Conservation (phyloP, 495 filamentous ascomycete species). For the Annulohypoxylon moriforme region DNA sequence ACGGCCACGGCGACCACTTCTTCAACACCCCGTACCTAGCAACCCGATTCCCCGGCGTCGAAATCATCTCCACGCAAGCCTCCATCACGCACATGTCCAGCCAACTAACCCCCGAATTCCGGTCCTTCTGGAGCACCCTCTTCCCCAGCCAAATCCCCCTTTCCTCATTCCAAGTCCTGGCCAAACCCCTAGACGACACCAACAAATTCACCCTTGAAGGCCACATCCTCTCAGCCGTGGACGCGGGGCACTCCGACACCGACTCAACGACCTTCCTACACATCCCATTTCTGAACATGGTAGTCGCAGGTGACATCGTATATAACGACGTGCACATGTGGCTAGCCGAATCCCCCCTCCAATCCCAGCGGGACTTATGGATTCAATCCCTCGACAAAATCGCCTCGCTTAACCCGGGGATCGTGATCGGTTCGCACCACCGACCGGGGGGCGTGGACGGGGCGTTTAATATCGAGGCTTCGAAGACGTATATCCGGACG, state of each 20-base stretch:
- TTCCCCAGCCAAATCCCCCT: slow-evolving; percentile 41
- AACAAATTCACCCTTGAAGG: slow-evolving; percentile 46
- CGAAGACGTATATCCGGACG: slow-evolving; percentile 46
- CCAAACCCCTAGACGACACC: slow-evolving; percentile 21
- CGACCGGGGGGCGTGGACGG: slow-evolving; percentile 42
- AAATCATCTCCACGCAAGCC: slow-evolving; percentile 48
- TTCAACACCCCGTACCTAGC: slow-evolving; percentile 49
- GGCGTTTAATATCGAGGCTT: slow-evolving; percentile 38
- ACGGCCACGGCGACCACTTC: slow-evolving; percentile 62
- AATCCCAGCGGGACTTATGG: slow-evolving; percentile 48
- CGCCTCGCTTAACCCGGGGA: slow-evolving; percentile 44
- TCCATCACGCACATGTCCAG: slow-evolving; percentile 51
- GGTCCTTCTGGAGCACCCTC: slow-evolving; percentile 34
- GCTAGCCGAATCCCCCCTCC: slow-evolving; percentile 47
- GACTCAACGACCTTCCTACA: slow-evolving; percentile 47
- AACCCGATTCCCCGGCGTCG: slow-evolving; percentile 46
- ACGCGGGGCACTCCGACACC: slow-evolving; percentile 50
- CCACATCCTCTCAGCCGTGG: slow-evolving; percentile 43
- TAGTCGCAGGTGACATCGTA: slow-evolving; percentile 50
- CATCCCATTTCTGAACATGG: slow-evolving; percentile 48
- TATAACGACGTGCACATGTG: slow-evolving; percentile 54
- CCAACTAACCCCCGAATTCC: slow-evolving; percentile 27
- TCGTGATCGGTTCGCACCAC: slow-evolving; percentile 52
- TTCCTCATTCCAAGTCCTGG: slow-evolving; percentile 7
- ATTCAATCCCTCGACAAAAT: slow-evolving; percentile 49